Conservation (phyloP, 257 asterid genomes). For the Marsdenia floribunda region DNA sequence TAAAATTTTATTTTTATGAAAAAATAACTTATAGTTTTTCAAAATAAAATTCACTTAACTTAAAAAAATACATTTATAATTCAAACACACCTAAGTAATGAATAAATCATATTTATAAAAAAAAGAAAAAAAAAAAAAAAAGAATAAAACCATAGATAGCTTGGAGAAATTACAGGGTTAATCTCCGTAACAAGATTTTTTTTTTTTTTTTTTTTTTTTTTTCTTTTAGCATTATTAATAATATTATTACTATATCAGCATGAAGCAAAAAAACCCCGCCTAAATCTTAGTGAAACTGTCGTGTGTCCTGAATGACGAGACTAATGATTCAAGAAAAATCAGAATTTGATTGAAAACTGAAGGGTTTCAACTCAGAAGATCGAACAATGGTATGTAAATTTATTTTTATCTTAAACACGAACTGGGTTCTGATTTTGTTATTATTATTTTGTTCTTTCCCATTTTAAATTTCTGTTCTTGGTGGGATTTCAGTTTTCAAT, state of each 20-base stretch:
- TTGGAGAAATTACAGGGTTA: background rate
- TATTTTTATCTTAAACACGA: background rate
- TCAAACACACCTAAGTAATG: too few relatives aligned
- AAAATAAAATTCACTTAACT: too few relatives aligned
- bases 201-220: background rate
- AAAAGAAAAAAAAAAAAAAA: too few relatives aligned
- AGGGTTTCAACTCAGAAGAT: background rate
- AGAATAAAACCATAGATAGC: too few relatives aligned
- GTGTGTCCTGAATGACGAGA: background rate
- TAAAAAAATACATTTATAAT: too few relatives aligned
- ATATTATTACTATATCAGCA: background rate
- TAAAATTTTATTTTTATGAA: too few relatives aligned
- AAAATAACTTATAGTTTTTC: too few relatives aligned
- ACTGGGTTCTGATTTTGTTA: background rate
- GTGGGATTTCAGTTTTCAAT: constrained; percentile 69
- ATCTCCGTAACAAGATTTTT: background rate
- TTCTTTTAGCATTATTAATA: background rate
- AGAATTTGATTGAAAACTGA: constrained; percentile 1
- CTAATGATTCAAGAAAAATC: background rate
- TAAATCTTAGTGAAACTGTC: background rate
- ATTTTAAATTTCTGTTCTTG: background rate
- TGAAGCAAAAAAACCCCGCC: constrained; percentile 1
- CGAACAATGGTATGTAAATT: constrained; percentile 9
- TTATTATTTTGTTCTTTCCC: background rate
- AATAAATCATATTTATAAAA: too few relatives aligned